Conservation (phyloP, 2,329 filamentous ascomycete species). For the Trichoderma brevicompactum region DNA sequence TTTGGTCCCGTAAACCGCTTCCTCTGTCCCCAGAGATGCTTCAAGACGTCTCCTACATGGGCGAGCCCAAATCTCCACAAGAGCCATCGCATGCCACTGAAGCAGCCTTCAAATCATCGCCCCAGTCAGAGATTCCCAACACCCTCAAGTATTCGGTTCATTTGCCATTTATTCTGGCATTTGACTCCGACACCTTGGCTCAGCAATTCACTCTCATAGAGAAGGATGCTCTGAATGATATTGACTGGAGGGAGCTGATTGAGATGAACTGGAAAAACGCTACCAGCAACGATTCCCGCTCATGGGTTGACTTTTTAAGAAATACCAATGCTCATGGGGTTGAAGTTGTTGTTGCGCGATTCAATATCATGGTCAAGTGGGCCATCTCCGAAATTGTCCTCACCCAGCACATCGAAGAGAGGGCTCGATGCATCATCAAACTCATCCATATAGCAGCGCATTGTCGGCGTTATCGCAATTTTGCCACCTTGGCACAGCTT, state of each 20-base stretch:
- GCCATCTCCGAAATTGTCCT: slow-evolving; percentile 78
- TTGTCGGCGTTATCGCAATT: slow-evolving; percentile 77
- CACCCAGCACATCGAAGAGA: slow-evolving; percentile 71
- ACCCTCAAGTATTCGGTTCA: slow-evolving; percentile 58
- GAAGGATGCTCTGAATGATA: slow-evolving; percentile 82
- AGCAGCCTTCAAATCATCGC: slow-evolving; percentile 44
- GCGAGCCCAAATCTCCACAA: slow-evolving; percentile 31
- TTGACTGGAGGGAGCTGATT: slow-evolving; percentile 86
- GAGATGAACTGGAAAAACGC: slow-evolving; percentile 81
- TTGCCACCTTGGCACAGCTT: slow-evolving; percentile 81
- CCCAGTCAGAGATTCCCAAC: slow-evolving; percentile 39
- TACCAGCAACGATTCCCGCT: slow-evolving; percentile 65
- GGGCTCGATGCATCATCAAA: slow-evolving; percentile 77
- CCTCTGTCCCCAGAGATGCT: slow-evolving; percentile 54
- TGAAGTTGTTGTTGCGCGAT: slow-evolving; percentile 82
- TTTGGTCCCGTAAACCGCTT: slow-evolving; percentile 34
- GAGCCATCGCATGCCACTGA: slow-evolving; percentile 41
- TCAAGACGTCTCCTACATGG: slow-evolving; percentile 41
- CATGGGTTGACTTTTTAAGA: slow-evolving; percentile 82
- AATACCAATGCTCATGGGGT: slow-evolving; percentile 74
- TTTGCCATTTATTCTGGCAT: slow-evolving; percentile 79
- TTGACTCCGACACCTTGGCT: slow-evolving; percentile 77
- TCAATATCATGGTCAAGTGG: slow-evolving; percentile 90
- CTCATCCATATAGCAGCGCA: slow-evolving; percentile 80
- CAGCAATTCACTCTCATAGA: slow-evolving; percentile 86